A percentile compares a stretch with the other conserved stretches of the same genome.
These are phyloP conservation scores for Epichloe aotearoae DNA, from an alignment of 2,329 filamentous ascomycete species.

Conservation along the genomic window DNA sequence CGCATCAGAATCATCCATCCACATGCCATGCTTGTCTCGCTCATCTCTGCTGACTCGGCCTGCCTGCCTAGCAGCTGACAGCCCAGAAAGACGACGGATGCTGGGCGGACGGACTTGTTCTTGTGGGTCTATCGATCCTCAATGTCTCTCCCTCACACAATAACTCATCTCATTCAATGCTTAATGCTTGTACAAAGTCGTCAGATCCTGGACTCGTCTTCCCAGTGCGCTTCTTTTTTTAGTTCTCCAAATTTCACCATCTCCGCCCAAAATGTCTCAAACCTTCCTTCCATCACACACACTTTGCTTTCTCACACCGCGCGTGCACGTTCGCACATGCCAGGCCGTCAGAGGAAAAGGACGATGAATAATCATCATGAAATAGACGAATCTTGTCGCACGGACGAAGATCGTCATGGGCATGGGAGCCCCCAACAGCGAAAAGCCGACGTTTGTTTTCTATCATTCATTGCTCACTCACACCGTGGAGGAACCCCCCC, in stretches of 20 bases:
- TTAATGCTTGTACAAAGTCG: neutral
- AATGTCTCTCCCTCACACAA: conserved; percentile 6
- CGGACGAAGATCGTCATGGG: neutral
- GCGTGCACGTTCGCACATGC: neutral
- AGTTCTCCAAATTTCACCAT: conserved; percentile 4
- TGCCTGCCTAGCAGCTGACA: neutral
- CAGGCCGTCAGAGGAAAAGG: neutral
- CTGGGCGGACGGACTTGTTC: neutral
- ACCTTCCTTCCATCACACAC: neutral
- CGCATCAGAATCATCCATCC: neutral
- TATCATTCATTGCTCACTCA: neutral
- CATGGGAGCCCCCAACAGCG: neutral
- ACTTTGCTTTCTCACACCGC: neutral
- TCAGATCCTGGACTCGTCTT: no score
- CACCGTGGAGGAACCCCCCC: no score
- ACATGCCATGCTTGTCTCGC: conserved; percentile 1
- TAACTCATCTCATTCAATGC: conserved; percentile 1
- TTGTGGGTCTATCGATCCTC: conserved; percentile 2
- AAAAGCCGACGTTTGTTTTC: neutral
- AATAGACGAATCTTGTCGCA: neutral
- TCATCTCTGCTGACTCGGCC: conserved; percentile 3
- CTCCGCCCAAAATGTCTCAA: conserved; percentile 2
- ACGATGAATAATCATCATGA: neutral
- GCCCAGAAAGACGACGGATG: neutral
- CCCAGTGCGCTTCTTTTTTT: conserved; percentile 3